Evolutionary conservation across 1,284 basidiomycete genomes (phyloP).

Genomic region (Blastosporella zonata): DNA sequence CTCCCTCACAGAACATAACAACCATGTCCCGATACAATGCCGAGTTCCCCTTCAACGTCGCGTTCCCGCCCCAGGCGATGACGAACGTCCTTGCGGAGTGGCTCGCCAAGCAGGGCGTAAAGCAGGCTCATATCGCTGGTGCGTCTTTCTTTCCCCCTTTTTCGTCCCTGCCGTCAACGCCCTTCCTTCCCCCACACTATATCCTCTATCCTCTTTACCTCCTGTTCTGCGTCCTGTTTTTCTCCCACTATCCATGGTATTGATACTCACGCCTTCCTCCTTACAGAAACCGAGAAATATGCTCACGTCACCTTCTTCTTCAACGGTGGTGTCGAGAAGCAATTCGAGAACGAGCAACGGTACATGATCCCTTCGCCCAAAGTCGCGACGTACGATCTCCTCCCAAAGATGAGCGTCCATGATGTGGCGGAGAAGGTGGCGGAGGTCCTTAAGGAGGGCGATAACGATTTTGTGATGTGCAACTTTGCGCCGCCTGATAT

Average conservation of each 20-base stretch:
- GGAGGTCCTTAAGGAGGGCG: constrained; percentile 66
- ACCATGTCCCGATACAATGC: constrained; percentile 93
- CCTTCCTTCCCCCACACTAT: too few relatives aligned
- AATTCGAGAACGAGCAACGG: constrained; percentile 81
- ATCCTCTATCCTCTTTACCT: not conserved
- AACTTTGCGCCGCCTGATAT: constrained; percentile 95
- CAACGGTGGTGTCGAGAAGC: constrained; percentile 91
- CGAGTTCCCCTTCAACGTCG: constrained; percentile 82
- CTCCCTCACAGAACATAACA: constrained; percentile 61
- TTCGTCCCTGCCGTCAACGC: not conserved
- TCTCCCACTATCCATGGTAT: not conserved
- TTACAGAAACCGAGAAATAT: constrained; percentile 87
- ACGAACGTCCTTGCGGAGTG: constrained; percentile 90
- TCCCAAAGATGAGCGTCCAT: constrained; percentile 86
- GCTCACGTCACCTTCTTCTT: constrained; percentile 97
- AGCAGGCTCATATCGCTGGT: constrained; percentile 86
- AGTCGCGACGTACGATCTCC: constrained; percentile 85
- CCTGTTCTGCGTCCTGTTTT: too few relatives aligned
- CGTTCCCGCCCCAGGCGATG: constrained; percentile 89
- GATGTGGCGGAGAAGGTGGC: constrained; percentile 87
- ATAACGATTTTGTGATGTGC: constrained; percentile 90
- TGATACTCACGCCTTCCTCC: not conserved
- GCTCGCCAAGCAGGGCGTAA: constrained; percentile 73
- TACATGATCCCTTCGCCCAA: constrained; percentile 87
- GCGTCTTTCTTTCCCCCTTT: constrained; percentile 15